Evolutionary conservation across 2,329 filamentous ascomycete species (phyloP), one percentile per base, ranked within the genome.

Genomic region (Fusarium hainanense): DNA sequence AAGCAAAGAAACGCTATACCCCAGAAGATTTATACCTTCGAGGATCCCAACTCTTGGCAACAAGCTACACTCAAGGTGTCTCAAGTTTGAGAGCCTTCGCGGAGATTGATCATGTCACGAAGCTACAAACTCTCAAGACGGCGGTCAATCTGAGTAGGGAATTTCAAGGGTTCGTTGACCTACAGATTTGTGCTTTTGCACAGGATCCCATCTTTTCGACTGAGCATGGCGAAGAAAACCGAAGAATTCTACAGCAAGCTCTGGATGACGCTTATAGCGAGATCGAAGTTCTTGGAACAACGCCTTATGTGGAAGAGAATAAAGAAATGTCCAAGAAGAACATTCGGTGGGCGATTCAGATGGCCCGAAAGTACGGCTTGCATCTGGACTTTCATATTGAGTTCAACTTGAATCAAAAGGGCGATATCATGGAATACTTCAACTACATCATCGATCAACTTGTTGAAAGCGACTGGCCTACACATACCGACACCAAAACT

Each of bases 1-100:
- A 66, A 42, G 63, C 61, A 46, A 66, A 66, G 37, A 66, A 66
- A 18, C 61, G 63, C 3, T 66, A 66, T 23, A 66, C 54, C 1
- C 4, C 48, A 4, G 48, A 66, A 4, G 63, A 66, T 40, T n/a
- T 66, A 21, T 61, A 61, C 21, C 5, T 66, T 3, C 61, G 63
- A 4, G 63, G 63, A 1, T 66, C 61, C 8, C 63, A 66, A 16
- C 54, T 66, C 5, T 16, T 66, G 1, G 62, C 63, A 0, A 34
- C 61, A 11, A 66, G 63, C 7, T 66, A 66, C 2, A 20, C 18
- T 3, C 54, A 66, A 0, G 63, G 63, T 6, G 48, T 66, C 4
- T 54, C 37, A 0, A 37, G 21, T 1, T 7, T 61, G 2, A 48
- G 63, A 21, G 43, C n/a, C 3, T 66, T 66, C 8, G 54, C 66